Evolutionary conservation across 352 stramenopile genomes (phyloP).

Genomic region (Thalassiosira exigua): DNA sequence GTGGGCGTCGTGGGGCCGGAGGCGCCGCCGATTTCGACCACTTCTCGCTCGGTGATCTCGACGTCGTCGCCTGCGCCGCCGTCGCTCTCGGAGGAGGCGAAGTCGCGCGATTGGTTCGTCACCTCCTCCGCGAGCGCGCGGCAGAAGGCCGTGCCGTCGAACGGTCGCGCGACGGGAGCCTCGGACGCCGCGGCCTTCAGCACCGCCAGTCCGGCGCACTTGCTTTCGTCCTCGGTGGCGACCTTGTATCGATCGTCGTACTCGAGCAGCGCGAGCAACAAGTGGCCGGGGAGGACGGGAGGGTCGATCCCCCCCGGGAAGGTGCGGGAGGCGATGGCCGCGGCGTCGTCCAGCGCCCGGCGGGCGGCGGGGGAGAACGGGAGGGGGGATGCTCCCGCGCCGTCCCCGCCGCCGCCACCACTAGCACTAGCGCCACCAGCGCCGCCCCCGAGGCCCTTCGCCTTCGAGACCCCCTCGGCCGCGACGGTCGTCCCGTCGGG

Average conservation of each 20-base stretch:
- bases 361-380: slow-evolving; percentile 72
- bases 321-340: slow-evolving; percentile 67
- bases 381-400: slow-evolving; percentile 16
- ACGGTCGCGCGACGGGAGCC: slow-evolving; percentile 35
- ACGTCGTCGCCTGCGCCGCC: slow-evolving; percentile 7
- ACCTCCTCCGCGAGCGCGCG: slow-evolving; percentile 64
- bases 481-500: slow-evolving; percentile 39
- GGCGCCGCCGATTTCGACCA: slow-evolving; percentile 50
- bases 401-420: not conserved
- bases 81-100: slow-evolving; percentile 3
- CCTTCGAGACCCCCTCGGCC: slow-evolving; percentile 22
- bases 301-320: slow-evolving; percentile 38
- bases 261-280: slow-evolving; percentile 79
- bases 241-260: slow-evolving; percentile 71
- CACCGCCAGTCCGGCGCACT: slow-evolving; percentile 58
- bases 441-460: slow-evolving; percentile 23
- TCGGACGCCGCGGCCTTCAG: slow-evolving; percentile 50
- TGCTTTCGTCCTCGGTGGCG: slow-evolving; percentile 35
- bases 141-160: slow-evolving; percentile 73
- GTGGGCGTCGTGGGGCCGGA: slow-evolving; percentile 53
- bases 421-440: too few species aligned
- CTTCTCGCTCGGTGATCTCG: slow-evolving; percentile 60
- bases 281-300: slow-evolving; percentile 65
- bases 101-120: too few species aligned
- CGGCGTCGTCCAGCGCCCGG: slow-evolving; percentile 60